Evolutionary conservation across 2,329 filamentous ascomycete species (phyloP).

Genomic region (Ophiostoma populinum): DNA sequence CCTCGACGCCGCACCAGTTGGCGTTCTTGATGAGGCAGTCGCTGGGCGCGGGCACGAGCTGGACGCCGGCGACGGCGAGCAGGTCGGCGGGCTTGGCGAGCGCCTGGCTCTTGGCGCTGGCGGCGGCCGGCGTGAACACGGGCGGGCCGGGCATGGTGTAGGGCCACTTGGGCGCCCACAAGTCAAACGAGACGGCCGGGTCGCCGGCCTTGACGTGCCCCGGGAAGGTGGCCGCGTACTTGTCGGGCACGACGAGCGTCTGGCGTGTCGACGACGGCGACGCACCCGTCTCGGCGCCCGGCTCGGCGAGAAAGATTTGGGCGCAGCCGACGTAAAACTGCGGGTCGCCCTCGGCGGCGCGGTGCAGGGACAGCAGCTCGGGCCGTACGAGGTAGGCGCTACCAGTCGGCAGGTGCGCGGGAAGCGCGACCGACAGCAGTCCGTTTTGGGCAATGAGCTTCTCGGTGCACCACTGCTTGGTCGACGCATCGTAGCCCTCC

Average conservation of each 20-base stretch:
- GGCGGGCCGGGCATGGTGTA: conserved; percentile 42
- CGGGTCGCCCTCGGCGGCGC: conserved; percentile 39
- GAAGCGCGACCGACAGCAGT: conserved; percentile 43
- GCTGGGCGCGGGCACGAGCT: conserved; percentile 27
- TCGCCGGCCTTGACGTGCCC: conserved; percentile 41
- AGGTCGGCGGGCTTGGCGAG: too few species aligned
- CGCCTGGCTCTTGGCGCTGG: conserved; percentile 1
- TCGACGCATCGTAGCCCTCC: conserved; percentile 41
- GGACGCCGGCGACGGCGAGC: conserved; percentile 24
- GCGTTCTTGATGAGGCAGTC: conserved; percentile 48
- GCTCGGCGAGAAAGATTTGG: conserved; percentile 43
- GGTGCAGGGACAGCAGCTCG: conserved; percentile 53
- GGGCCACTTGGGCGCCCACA: conserved; percentile 30
- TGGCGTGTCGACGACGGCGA: conserved; percentile 18
- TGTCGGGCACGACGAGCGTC: conserved; percentile 27
- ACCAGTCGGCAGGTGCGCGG: conserved; percentile 34
- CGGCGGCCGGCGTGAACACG: conserved; percentile 26
- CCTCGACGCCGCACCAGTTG: conserved; percentile 54
- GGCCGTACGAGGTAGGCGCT: conserved; percentile 58
- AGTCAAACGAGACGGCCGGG: conserved; percentile 43
- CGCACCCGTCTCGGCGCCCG: conserved; percentile 12
- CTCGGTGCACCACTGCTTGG: conserved; percentile 51
- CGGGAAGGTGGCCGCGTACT: conserved; percentile 43
- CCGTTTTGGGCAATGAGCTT: conserved; percentile 48
- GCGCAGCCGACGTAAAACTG: conserved; percentile 61